Percentiles rank a stretch among this genome's conserved stretches.
phyloP scores from a whole-genome alignment of 2,329 filamentous ascomycete genomes.

The Cryphonectria carpinicola region DNA sequence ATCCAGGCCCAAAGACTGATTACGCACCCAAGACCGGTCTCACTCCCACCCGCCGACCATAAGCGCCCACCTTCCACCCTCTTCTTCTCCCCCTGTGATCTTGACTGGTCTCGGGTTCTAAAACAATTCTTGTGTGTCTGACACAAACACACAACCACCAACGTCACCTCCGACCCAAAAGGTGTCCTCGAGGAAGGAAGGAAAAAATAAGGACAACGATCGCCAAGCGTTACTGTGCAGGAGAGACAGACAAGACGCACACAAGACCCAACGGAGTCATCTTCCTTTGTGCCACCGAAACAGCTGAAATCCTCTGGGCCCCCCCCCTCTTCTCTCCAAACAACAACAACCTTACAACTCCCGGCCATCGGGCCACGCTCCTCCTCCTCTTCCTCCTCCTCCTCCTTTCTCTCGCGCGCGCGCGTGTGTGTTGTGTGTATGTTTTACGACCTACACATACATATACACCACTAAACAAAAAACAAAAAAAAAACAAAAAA shows the following conservation, averaged over 20 bases:
- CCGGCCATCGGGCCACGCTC: background rate
- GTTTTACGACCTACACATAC: background rate
- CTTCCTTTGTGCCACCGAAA: background rate
- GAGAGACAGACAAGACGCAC: background rate
- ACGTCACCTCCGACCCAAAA: background rate
- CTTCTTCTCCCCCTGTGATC: background rate
- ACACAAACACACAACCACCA: background rate
- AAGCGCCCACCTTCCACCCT: background rate
- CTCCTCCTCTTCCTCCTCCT: background rate
- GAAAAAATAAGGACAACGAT: background rate
- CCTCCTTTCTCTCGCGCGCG: background rate
- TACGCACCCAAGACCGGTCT: conserved; percentile 1
- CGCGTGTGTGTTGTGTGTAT: background rate
- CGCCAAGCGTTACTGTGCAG: background rate
- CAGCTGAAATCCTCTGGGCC: background rate
- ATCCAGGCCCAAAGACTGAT: background rate
- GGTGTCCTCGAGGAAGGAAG: background rate
- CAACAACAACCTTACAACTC: background rate
- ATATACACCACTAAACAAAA: background rate
- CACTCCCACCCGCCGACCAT: background rate
- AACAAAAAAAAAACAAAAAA: too few species aligned
- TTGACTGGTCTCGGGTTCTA: background rate
- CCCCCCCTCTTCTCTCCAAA: background rate
- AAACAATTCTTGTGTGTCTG: conserved; percentile 1
- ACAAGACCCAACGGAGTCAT: background rate